phyloP scores from a whole-genome alignment of 495 filamentous ascomycete genomes.

The Lophiotrema nucula region DNA sequence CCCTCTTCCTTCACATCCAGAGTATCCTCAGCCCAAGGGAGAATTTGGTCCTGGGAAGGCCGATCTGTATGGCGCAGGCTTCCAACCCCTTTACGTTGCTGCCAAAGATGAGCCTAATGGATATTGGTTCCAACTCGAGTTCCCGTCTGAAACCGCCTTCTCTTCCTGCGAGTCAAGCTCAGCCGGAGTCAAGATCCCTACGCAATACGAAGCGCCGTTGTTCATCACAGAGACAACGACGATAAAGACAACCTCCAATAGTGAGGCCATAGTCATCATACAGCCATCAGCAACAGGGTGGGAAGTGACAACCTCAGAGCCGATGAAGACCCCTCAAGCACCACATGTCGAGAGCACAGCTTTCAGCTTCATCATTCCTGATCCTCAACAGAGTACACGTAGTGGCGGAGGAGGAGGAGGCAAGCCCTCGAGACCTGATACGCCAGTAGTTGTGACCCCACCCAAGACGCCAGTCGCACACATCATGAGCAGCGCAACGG shows the following conservation, averaged over 20 bases:
- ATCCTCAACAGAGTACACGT: no score
- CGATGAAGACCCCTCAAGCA: not conserved
- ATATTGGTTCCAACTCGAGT: slow-evolving; percentile 12
- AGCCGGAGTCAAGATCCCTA: not conserved
- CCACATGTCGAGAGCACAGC: not conserved
- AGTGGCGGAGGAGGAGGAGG: not conserved
- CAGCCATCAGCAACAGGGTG: slow-evolving; percentile 1
- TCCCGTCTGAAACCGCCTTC: slow-evolving; percentile 21
- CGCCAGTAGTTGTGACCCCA: no score
- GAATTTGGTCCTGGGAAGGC: not conserved
- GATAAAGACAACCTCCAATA: not conserved
- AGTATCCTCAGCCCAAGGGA: slow-evolving; percentile 24
- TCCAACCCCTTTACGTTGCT: slow-evolving; percentile 15
- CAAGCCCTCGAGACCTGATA: no score
- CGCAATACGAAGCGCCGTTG: slow-evolving; percentile 4
- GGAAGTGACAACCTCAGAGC: not conserved
- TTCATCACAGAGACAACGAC: slow-evolving; percentile 10
- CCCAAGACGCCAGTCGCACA: not conserved
- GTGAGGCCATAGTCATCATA: slow-evolving; percentile 2
- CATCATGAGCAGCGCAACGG: not conserved
- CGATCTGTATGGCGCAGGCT: slow-evolving; percentile 1
- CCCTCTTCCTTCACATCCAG: slow-evolving; percentile 10
- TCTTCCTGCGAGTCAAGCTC: slow-evolving; percentile 12
- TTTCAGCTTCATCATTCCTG: not conserved
- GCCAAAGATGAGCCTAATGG: slow-evolving; percentile 16